These are phyloP conservation scores for Arthrinium phaeospermum DNA, from an alignment of 2,329 filamentous ascomycete species.

Conservation along the genomic window DNA sequence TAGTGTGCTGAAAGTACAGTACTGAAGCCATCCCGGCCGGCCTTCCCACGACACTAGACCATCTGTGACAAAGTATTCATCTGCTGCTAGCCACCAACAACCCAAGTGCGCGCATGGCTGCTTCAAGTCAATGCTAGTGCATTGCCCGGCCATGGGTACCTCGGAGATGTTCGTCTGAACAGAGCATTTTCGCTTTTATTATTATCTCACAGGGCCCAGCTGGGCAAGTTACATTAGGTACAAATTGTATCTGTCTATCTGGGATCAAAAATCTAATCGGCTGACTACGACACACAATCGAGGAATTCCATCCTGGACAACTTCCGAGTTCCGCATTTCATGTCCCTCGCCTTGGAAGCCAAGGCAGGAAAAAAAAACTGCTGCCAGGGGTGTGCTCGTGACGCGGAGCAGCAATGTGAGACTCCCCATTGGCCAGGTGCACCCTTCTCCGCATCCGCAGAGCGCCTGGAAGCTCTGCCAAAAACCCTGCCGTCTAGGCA, in stretches of 20 bases:
- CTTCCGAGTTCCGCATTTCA: constrained; percentile 9
- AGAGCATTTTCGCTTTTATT: not conserved
- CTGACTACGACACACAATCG: not conserved
- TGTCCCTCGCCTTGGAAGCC: not conserved
- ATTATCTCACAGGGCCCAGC: not conserved
- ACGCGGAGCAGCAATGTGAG: not conserved
- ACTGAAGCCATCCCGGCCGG: constrained; percentile 12
- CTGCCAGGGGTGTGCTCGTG: constrained; percentile 9
- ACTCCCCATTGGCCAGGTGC: not conserved
- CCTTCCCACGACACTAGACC: not conserved
- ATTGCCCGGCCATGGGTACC: not conserved
- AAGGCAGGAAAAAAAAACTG: not conserved
- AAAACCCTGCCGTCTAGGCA: constrained; percentile 4
- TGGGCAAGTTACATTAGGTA: not conserved
- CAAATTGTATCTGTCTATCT: not conserved
- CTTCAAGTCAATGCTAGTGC: constrained; percentile 8
- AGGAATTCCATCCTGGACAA: not conserved
- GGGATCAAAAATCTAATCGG: not conserved
- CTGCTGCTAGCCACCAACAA: not conserved
- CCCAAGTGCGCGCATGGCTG: not conserved
- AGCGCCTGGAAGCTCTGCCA: not conserved
- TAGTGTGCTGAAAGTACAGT: not conserved
- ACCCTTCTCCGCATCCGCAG: constrained; percentile 1
- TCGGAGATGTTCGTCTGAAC: constrained; percentile 12
- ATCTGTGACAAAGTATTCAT: not conserved